These are phyloP conservation scores for Cryptosporidium meleagridis DNA, from an alignment of 169 alveolate species.

Conservation along the genomic window DNA sequence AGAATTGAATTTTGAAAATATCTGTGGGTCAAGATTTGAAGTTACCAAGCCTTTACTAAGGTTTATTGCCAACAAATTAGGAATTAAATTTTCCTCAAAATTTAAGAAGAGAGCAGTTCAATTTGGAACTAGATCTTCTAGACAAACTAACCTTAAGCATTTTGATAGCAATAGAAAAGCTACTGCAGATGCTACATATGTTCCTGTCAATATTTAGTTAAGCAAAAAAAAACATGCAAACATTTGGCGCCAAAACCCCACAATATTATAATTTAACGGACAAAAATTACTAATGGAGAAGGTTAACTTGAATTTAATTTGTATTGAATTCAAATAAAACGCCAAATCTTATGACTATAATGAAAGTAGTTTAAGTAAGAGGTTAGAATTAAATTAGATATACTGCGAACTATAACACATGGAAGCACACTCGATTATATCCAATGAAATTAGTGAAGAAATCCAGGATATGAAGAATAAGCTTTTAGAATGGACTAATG, in stretches of 20 bases:
- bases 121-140: constrained; percentile 88
- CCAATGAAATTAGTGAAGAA: constrained; percentile 49
- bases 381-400: neutral
- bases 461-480: constrained; percentile 33
- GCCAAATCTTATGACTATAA: neutral
- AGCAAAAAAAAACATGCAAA: neutral
- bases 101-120: constrained; percentile 88
- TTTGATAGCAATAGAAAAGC: constrained; percentile 87
- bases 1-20: constrained; percentile 26
- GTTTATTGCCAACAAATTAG: constrained; percentile 75
- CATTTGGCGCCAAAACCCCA: constrained; percentile 13
- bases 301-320: neutral
- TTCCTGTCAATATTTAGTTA: constrained; percentile 1
- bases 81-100: constrained; percentile 66
- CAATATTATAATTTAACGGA: neutral
- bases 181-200: constrained; percentile 47
- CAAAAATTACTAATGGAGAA: neutral
- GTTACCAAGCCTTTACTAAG: constrained; percentile 79
- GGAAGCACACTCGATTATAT: constrained; percentile 44
- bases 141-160: constrained; percentile 81
- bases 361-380: neutral
- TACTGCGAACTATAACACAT: neutral
- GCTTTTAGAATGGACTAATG: constrained; percentile 50
- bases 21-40: constrained; percentile 72
- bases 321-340: neutral